Evolutionary conservation across 2,329 filamentous ascomycete genomes (phyloP), one percentile per base, ranked within the genome.

Genomic region (Exophiala dermatitidis): DNA sequence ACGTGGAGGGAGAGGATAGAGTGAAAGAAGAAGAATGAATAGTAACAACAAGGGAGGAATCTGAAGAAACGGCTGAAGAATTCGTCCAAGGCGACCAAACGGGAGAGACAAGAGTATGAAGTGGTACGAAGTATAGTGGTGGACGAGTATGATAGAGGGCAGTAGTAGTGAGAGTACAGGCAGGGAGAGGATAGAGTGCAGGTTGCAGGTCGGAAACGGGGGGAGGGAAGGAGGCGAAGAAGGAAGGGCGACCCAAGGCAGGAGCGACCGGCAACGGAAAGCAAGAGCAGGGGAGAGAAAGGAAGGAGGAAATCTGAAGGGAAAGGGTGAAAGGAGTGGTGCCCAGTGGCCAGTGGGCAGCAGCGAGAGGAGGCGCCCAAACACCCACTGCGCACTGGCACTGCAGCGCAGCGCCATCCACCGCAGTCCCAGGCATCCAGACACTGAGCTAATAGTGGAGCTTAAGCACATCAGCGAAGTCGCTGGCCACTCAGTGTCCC

Each of bases 251-350:
- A 12, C 5, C 7, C 12, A 29, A 29, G 29, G 42, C 36, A 9
- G 38, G 28, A 45, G 42, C 28, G 28, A 45, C 42, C 42, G 12
- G 42, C 42, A 45, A 32, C 47, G 48, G 56, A 58, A 54, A 47
- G 50, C 32, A 52, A 52, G 53, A 56, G 57, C 53, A 54, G 54
- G 48, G 55, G 51, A 54, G 48, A 54, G 57, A 52, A 56, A 40
- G 41, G 45, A 50, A 41, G 45, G 51, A 19, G 37, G 10, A 53
- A 38, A n/a, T n/a, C 33, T 26, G 40, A 56, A 36, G 38, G 40
- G 42, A 40, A 40, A 46, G 36, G 26, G 52, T 19, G 44, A 40
- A 9, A 32, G 38, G 26, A 5, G 40, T 40, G 43, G 43, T 33
- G 33, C 31, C 40, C 29, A 43, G 6, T 9, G 38, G 6, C 9